phyloP scores from a whole-genome alignment of 805 yeast genomes.

The Vanderwaltozyma tropicalis region DNA sequence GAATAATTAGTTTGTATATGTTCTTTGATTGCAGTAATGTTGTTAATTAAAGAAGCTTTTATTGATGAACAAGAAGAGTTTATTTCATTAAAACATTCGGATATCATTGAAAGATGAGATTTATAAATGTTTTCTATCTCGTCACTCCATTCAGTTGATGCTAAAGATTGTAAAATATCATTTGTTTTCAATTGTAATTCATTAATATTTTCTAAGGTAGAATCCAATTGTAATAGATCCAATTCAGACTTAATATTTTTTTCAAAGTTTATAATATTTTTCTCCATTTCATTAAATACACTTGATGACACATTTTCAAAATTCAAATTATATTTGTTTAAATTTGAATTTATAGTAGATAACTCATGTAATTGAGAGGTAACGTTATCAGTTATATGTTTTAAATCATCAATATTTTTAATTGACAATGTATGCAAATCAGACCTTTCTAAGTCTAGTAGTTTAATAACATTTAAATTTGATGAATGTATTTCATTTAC shows the following conservation, averaged over 20 bases:
- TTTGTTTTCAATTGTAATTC: background rate
- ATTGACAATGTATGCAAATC: conserved; percentile 10
- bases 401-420: conserved; percentile 8
- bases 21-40: background rate
- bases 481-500: conserved; percentile 11
- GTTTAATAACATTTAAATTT: conserved; percentile 7
- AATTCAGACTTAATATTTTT: background rate
- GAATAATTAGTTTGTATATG: background rate
- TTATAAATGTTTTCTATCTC: background rate
- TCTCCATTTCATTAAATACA: conserved; percentile 5
- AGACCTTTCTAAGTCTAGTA: conserved; percentile 10
- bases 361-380: conserved; percentile 4
- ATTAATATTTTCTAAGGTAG: background rate
- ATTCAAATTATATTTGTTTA: conserved; percentile 5
- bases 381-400: conserved; percentile 6
- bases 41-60: background rate
- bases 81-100: background rate
- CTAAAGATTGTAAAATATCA: background rate
- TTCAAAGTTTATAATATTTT: conserved; percentile 1
- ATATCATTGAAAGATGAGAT: background rate
- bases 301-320: conserved; percentile 4
- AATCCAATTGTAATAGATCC: background rate
- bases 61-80: background rate
- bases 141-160: background rate
- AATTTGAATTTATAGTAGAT: background rate